Percentiles rank a stretch among this genome's conserved stretches.
Evolutionary conservation across 2,329 filamentous ascomycete species (phyloP).

Genomic region (Colletotrichum somersetense): DNA sequence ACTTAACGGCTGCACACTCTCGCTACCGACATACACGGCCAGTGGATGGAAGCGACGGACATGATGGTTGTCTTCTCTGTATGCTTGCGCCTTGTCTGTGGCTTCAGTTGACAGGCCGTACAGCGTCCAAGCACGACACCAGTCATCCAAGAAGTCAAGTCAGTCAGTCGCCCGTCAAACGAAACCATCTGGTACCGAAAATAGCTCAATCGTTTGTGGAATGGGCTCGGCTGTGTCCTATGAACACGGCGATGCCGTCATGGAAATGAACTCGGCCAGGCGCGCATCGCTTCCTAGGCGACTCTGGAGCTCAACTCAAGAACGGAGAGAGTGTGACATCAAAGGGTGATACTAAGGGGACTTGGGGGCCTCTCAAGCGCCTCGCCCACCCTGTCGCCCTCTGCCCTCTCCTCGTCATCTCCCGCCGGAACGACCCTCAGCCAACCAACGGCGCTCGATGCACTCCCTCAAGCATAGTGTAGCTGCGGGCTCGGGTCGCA

Average conservation of each 20-base stretch:
- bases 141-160: neutral
- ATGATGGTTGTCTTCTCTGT: neutral
- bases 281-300: neutral
- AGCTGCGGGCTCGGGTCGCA: conserved; percentile 36
- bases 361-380: neutral
- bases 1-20: neutral
- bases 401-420: conserved; percentile 20
- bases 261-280: neutral
- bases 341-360: conserved; percentile 7
- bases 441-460: conserved; percentile 31
- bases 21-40: neutral
- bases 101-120: conserved; percentile 38
- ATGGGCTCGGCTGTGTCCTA: neutral
- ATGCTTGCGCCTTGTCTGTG: conserved; percentile 12
- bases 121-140: neutral
- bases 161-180: neutral
- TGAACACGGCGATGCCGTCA: neutral
- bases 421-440: conserved; percentile 21
- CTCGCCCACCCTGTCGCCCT: conserved; percentile 5
- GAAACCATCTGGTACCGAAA: neutral
- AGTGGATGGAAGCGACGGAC: neutral
- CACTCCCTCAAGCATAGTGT: conserved; percentile 8
- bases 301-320: neutral
- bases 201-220: neutral
- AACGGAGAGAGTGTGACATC: neutral